Evolutionary conservation across 1,284 basidiomycete genomes (phyloP).

Genomic region (Meripilus lineatus): DNA sequence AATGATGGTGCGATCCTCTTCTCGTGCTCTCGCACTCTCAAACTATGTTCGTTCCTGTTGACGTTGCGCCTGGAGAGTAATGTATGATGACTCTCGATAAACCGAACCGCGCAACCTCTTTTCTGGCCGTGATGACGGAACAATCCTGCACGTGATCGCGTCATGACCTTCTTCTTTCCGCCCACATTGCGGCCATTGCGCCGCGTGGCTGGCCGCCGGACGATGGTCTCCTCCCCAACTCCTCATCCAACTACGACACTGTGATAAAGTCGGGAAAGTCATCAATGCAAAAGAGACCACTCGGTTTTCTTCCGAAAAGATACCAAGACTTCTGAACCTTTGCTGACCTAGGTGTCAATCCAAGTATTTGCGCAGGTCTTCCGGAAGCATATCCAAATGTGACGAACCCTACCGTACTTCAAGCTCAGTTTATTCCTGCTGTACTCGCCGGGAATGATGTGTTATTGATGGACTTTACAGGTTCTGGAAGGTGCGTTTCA

Average conservation of each 20-base stretch:
- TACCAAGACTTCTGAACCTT: conserved; percentile 9
- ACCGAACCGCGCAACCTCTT: too few relatives aligned
- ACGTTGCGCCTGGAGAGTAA: too few relatives aligned
- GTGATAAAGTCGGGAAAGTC: too few relatives aligned
- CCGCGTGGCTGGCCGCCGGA: background rate
- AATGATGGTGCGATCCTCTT: too few relatives aligned
- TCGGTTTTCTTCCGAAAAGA: background rate
- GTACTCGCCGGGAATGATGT: conserved; percentile 54
- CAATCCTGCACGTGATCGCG: background rate
- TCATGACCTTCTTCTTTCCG: conserved; percentile 5
- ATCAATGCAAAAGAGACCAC: too few relatives aligned
- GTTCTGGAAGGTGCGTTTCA: conserved; percentile 66
- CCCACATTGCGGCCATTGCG: conserved; percentile 5
- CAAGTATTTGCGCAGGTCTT: conserved; percentile 42
- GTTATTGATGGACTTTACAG: conserved; percentile 63
- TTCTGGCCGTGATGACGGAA: too few relatives aligned
- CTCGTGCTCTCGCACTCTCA: too few relatives aligned
- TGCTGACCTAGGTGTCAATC: conserved; percentile 45
- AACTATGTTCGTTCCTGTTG: too few relatives aligned
- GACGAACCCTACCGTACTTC: conserved; percentile 50
- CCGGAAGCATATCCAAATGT: conserved; percentile 60
- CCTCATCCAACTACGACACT: background rate
- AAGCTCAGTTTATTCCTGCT: conserved; percentile 57
- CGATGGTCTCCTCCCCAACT: background rate
- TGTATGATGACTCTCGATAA: too few relatives aligned